These are phyloP conservation scores for Xenosphaeropsis pyriputrescens DNA, from an alignment of 2,329 filamentous ascomycete species.

Conservation along the genomic window DNA sequence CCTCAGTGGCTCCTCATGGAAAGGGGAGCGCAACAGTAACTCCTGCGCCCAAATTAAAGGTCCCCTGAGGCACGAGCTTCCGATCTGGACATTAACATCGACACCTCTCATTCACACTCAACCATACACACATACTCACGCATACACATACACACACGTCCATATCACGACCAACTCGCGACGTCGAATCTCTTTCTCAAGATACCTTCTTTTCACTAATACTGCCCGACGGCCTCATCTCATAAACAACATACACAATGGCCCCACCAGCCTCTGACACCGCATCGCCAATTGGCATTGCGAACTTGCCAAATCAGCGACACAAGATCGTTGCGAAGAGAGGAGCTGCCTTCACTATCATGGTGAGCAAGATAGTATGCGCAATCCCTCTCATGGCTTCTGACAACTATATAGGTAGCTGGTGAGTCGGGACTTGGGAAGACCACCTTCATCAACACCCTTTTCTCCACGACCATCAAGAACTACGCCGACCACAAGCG, in stretches of 20 bases:
- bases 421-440: constrained; percentile 97
- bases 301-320: constrained; percentile 59
- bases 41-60: too few species aligned
- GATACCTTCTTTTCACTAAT: not conserved
- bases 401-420: constrained; percentile 52
- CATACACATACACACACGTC: too few species aligned
- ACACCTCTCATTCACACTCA: too few species aligned
- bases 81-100: not conserved
- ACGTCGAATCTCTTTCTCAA: not conserved
- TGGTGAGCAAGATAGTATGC: constrained; percentile 44
- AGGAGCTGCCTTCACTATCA: constrained; percentile 97
- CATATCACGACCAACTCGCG: too few species aligned
- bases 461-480: constrained; percentile 99
- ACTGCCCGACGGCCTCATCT: not conserved
- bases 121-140: too few species aligned
- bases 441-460: constrained; percentile 99
- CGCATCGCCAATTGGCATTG: constrained; percentile 58
- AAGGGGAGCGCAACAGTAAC: too few species aligned
- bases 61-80: constrained; percentile 1
- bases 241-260: constrained; percentile 24
- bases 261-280: constrained; percentile 41
- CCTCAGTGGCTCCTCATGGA: too few species aligned
- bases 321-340: constrained; percentile 68
- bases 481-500: constrained; percentile 99
- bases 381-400: constrained; percentile 1